Evolutionary conservation across 495 filamentous ascomycete genomes (phyloP).

Genomic region (Aspergillus nidulans): DNA sequence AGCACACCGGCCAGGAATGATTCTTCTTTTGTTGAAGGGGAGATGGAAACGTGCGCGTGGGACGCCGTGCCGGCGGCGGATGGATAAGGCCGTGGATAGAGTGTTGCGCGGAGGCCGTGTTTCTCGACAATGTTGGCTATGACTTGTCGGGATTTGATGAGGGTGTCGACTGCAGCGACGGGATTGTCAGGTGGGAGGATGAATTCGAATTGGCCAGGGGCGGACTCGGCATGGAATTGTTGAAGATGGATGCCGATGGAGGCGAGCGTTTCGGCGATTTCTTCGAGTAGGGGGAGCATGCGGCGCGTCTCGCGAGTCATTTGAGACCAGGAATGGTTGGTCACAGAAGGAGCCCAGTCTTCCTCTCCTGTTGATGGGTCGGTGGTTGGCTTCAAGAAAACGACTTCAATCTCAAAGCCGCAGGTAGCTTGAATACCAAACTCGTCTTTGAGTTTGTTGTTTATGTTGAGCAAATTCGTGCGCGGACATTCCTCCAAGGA

Average conservation of each 20-base stretch:
- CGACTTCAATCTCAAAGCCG: conserved; percentile 44
- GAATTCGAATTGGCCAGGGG: conserved; percentile 78
- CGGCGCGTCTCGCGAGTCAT: conserved; percentile 36
- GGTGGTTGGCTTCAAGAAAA: conserved; percentile 27
- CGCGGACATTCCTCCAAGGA: conserved; percentile 52
- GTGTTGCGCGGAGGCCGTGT: conserved; percentile 60
- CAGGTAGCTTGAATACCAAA: conserved; percentile 80
- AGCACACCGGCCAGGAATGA: conserved; percentile 39
- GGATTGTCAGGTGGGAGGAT: conserved; percentile 62
- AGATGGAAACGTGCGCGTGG: conserved; percentile 42
- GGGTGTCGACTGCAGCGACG: conserved; percentile 64
- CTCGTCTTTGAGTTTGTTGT: conserved; percentile 58
- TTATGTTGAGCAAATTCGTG: conserved; percentile 46
- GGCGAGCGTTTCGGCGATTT: conserved; percentile 55
- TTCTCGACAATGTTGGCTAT: conserved; percentile 45
- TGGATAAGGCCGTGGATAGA: conserved; percentile 68
- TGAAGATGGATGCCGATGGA: conserved; percentile 61
- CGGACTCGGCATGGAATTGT: conserved; percentile 74
- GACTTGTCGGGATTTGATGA: conserved; percentile 68
- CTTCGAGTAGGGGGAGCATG: conserved; percentile 54
- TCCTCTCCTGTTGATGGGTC: conserved; percentile 15
- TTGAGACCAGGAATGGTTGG: conserved; percentile 49
- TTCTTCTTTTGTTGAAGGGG: conserved; percentile 22
- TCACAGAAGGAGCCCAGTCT: conserved; percentile 22
- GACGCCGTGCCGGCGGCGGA: conserved; percentile 34